Conservation (phyloP, 148 eudicot species). For the Spergularia marina region DNA sequence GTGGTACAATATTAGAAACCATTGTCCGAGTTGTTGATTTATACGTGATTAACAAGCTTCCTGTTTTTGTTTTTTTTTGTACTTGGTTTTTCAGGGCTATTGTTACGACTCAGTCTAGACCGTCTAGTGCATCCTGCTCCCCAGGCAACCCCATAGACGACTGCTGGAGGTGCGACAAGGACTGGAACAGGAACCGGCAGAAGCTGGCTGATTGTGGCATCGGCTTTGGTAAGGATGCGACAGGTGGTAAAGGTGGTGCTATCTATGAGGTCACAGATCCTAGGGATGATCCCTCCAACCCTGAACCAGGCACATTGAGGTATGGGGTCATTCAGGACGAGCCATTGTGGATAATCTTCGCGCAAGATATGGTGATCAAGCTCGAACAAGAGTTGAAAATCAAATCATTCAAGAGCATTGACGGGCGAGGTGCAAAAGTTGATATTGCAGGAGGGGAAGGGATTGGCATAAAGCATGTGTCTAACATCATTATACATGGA, state of each 20-base stretch:
- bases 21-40: no score
- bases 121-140: neutral
- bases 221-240: constrained; percentile 39
- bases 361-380: constrained; percentile 22
- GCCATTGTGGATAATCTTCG: constrained; percentile 43
- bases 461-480: constrained; percentile 24
- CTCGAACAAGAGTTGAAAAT: no score
- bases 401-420: constrained; percentile 36
- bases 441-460: no score
- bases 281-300: constrained; percentile 36
- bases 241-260: constrained; percentile 31
- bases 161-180: constrained; percentile 34
- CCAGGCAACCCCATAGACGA: constrained; percentile 15
- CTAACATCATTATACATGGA: constrained; percentile 40
- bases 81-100: neutral
- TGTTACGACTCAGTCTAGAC: no score
- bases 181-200: constrained; percentile 39
- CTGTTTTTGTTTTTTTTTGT: no score
- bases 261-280: constrained; percentile 14
- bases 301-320: constrained; percentile 39
- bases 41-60: neutral
- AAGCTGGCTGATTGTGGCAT: constrained; percentile 36
- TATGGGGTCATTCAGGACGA: constrained; percentile 38
- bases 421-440: constrained; percentile 46
- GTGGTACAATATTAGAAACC: no score